phyloP scores from a whole-genome alignment of 805 yeast genomes.

The Schizosaccharomyces cryophilus region DNA sequence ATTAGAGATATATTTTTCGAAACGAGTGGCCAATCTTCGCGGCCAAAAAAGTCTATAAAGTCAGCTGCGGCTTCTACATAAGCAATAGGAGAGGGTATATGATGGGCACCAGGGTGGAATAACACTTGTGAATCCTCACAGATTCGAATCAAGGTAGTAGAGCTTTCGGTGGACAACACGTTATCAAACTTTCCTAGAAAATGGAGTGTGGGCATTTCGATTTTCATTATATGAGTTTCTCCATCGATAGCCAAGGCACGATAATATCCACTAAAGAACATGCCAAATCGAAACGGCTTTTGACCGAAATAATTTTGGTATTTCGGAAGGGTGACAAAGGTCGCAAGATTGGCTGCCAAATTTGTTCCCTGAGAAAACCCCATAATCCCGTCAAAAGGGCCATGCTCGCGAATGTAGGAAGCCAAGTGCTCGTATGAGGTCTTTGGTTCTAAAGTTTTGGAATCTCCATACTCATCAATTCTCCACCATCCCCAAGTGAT shows the following conservation, averaged over 20 bases:
- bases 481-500: neutral
- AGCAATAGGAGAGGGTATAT: neutral
- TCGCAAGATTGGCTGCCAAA: neutral
- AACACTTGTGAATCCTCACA: neutral
- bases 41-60: neutral
- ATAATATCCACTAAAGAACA: neutral
- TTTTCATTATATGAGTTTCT: neutral
- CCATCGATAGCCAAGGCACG: neutral
- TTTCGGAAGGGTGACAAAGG: neutral
- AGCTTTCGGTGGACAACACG: neutral
- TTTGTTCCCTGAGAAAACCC: neutral
- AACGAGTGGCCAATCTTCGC: neutral
- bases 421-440: neutral
- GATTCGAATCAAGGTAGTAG: neutral
- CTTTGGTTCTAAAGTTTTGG: neutral
- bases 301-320: slow-evolving; percentile 1
- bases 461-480: neutral
- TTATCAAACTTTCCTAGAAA: neutral
- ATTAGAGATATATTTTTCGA: neutral
- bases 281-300: neutral
- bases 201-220: neutral
- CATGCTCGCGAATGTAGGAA: neutral
- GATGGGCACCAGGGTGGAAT: neutral
- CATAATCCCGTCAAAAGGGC: slow-evolving; percentile 1
- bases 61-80: neutral